phyloP scores from a whole-genome alignment of 2,329 filamentous ascomycete genomes.

The Verticillium zaregamsianum region DNA sequence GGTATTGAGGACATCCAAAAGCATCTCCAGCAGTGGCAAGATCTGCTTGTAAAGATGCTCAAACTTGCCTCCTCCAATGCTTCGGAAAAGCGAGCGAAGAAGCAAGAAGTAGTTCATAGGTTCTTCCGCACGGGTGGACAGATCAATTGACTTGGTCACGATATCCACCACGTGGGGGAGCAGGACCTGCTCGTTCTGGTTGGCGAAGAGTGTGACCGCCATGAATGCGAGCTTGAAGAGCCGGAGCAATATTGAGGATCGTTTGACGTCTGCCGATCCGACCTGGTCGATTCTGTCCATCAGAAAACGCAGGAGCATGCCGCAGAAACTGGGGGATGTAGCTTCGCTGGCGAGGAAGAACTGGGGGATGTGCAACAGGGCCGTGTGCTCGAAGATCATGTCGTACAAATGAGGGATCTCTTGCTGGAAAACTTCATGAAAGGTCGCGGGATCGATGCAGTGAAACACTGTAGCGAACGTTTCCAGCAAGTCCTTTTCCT shows the following conservation, averaged over 20 bases:
- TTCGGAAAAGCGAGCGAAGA: conserved; percentile 86
- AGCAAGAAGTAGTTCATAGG: conserved; percentile 99
- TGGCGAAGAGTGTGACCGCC: conserved; percentile 94
- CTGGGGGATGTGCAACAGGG: conserved; percentile 90
- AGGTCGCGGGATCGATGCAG: conserved; percentile 95
- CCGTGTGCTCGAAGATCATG: conserved; percentile 96
- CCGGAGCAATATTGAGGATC: conserved; percentile 85
- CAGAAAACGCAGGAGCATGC: conserved; percentile 94
- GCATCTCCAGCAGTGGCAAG: conserved; percentile 90
- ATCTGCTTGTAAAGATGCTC: conserved; percentile 99
- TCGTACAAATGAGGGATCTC: conserved; percentile 96
- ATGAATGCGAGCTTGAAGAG: conserved; percentile 99
- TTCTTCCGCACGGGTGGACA: conserved; percentile 92
- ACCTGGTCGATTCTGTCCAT: conserved; percentile 97
- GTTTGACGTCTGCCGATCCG: conserved; percentile 84
- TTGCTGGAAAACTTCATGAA: conserved; percentile 96
- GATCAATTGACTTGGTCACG: conserved; percentile 92
- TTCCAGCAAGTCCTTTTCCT: conserved; percentile 96
- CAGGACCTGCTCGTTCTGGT: conserved; percentile 92
- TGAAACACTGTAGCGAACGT: conserved; percentile 98
- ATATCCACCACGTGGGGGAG: conserved; percentile 96
- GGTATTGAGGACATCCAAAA: conserved; percentile 95
- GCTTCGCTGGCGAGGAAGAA: conserved; percentile 99
- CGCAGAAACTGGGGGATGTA: conserved; percentile 94
- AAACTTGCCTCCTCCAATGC: conserved; percentile 95